Evolutionary conservation across 371 early-diverging fungal genomes (phyloP).

Genomic region (Dichotomocladium elegans): DNA sequence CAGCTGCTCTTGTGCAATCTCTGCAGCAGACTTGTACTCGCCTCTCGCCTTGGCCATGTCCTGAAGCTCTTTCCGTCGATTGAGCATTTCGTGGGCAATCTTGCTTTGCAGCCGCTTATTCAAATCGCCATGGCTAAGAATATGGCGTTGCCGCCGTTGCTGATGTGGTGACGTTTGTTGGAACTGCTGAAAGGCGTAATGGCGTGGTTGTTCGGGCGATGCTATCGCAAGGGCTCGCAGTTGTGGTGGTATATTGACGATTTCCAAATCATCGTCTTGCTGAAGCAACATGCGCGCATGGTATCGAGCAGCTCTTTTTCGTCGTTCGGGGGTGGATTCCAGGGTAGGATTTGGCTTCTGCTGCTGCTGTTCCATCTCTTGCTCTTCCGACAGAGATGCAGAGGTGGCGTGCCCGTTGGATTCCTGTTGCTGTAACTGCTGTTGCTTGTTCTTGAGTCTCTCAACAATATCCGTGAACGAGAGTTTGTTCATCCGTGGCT

Average conservation of each 20-base stretch:
- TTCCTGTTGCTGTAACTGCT: not conserved
- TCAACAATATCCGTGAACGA: conserved; percentile 8
- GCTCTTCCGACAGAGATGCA: not conserved
- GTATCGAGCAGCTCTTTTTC: too few relatives aligned
- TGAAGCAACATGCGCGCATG: conserved; percentile 3
- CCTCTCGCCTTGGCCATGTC: conserved; percentile 30
- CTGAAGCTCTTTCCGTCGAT: conserved; percentile 30
- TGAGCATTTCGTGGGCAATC: conserved; percentile 26
- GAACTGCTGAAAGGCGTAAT: conserved; percentile 1
- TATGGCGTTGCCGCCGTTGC: not conserved
- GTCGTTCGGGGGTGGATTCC: too few relatives aligned
- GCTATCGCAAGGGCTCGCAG: not conserved
- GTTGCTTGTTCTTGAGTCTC: conserved; percentile 9
- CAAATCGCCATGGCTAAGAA: conserved; percentile 17
- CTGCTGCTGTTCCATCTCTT: not conserved
- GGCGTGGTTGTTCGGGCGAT: conserved; percentile 7
- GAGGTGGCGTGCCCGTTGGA: not conserved
- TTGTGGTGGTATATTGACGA: not conserved
- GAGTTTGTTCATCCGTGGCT: conserved; percentile 11
- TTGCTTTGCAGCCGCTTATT: conserved; percentile 21
- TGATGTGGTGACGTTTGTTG: conserved; percentile 3
- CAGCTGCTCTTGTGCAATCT: conserved; percentile 25
- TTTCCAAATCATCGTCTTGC: conserved; percentile 3
- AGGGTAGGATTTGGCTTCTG: not conserved
- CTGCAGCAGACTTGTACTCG: conserved; percentile 28